phyloP scores from a whole-genome alignment of 345 rosid species.

The Citrus hindsii region DNA sequence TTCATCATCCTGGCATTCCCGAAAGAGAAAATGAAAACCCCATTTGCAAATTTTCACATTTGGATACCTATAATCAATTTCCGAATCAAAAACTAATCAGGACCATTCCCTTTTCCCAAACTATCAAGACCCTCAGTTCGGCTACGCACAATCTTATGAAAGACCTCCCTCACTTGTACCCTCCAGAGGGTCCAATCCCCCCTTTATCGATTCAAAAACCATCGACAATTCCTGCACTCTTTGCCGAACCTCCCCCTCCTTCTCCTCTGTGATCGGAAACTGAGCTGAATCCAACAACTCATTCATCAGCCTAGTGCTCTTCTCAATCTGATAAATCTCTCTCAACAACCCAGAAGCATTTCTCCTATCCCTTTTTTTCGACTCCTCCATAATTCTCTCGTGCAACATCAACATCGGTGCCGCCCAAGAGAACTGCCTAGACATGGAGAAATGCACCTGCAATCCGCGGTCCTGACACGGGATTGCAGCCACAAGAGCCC shows the following conservation, averaged over 20 bases:
- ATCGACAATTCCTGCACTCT: conserved; percentile 56
- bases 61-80: neutral
- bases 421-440: conserved; percentile 72
- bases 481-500: conserved; percentile 93
- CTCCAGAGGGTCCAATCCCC: conserved; percentile 81
- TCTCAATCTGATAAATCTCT: conserved; percentile 83
- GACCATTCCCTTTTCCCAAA: conserved; percentile 35
- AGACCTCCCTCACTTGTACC: conserved; percentile 76
- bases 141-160: conserved; percentile 73
- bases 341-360: conserved; percentile 73
- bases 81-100: conserved; percentile 20
- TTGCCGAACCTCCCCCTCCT: conserved; percentile 56
- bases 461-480: conserved; percentile 96
- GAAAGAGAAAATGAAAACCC: conserved; percentile 1
- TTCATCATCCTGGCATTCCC: conserved; percentile 5
- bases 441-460: conserved; percentile 68
- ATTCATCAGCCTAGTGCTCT: conserved; percentile 46
- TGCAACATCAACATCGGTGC: conserved; percentile 57
- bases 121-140: conserved; percentile 82
- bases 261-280: conserved; percentile 59
- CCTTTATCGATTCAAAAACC: conserved; percentile 50
- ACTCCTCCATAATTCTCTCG: conserved; percentile 76
- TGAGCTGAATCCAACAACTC: conserved; percentile 70
- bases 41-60: conserved; percentile 11
- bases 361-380: conserved; percentile 70